A percentile compares a stretch with the other conserved stretches of the same genome.
Conservation (phyloP, 805 yeast species). For the Teunomyces funiuensis region DNA sequence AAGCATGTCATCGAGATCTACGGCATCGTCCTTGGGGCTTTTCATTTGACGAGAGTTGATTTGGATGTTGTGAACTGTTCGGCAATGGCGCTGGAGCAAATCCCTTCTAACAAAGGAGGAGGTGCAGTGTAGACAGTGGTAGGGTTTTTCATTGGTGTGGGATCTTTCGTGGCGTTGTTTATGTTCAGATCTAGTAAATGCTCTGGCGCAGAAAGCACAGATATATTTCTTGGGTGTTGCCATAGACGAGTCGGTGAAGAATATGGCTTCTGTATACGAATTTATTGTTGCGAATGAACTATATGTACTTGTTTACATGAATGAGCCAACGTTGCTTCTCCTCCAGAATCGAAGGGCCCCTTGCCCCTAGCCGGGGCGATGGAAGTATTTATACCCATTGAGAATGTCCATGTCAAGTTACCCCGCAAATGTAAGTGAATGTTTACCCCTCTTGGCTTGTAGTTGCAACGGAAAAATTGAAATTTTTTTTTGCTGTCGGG, state of each 20-base stretch:
- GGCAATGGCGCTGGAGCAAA: slow-evolving; percentile 68
- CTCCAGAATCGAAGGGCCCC: too few species aligned
- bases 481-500: not conserved
- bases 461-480: slow-evolving; percentile 4
- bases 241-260: too few species aligned
- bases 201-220: slow-evolving; percentile 80
- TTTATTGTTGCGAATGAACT: too few species aligned
- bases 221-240: slow-evolving; percentile 63
- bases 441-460: slow-evolving; percentile 4
- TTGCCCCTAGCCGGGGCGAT: too few species aligned
- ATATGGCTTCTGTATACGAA: too few species aligned
- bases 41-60: slow-evolving; percentile 7
- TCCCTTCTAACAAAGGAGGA: slow-evolving; percentile 78
- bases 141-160: slow-evolving; percentile 92
- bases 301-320: not conserved
- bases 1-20: not conserved
- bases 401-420: slow-evolving; percentile 4
- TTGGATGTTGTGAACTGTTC: slow-evolving; percentile 65
- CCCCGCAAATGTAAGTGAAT: slow-evolving; percentile 9
- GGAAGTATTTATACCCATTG: not conserved
- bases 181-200: slow-evolving; percentile 94
- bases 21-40: not conserved
- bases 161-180: slow-evolving; percentile 90
- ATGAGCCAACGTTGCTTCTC: not conserved
- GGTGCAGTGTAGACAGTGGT: slow-evolving; percentile 67